Conservation (phyloP, 768 basidiomycete species). For the Phaeolepiota aurea region DNA sequence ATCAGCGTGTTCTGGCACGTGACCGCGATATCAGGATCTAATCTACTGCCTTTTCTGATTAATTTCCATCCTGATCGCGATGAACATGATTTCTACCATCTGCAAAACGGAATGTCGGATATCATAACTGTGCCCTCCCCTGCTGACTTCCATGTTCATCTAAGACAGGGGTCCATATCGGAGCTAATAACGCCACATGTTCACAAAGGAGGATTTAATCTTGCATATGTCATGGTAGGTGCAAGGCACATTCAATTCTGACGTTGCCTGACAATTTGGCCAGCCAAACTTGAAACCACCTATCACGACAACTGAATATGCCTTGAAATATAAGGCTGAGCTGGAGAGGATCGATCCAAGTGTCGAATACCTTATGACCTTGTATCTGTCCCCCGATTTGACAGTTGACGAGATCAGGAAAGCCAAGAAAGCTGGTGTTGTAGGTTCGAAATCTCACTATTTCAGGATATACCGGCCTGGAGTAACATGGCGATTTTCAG, state of each 20-base stretch:
- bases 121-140: constrained; percentile 48
- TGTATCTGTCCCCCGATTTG: constrained; percentile 88
- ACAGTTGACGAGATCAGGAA: constrained; percentile 88
- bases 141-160: constrained; percentile 94
- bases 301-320: constrained; percentile 73
- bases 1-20: constrained; percentile 29
- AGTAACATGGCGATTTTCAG: constrained; percentile 12
- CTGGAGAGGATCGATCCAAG: constrained; percentile 68
- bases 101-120: constrained; percentile 1
- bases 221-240: constrained; percentile 93
- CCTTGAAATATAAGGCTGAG: constrained; percentile 69
- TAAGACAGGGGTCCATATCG: constrained; percentile 80
- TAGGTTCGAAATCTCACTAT: constrained; percentile 27
- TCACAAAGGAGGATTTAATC: constrained; percentile 75
- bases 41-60: constrained; percentile 19
- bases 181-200: constrained; percentile 87
- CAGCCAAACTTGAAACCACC: constrained; percentile 93
- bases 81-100: no score
- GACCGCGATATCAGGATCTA: constrained; percentile 21
- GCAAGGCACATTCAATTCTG: not conserved
- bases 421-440: constrained; percentile 78
- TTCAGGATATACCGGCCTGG: not conserved
- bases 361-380: constrained; percentile 89
- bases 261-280: constrained; percentile 2
- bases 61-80: no score